Base-by-base conservation (phyloP, 306 rosid species). In the Cicer chorassanicum region DNA sequence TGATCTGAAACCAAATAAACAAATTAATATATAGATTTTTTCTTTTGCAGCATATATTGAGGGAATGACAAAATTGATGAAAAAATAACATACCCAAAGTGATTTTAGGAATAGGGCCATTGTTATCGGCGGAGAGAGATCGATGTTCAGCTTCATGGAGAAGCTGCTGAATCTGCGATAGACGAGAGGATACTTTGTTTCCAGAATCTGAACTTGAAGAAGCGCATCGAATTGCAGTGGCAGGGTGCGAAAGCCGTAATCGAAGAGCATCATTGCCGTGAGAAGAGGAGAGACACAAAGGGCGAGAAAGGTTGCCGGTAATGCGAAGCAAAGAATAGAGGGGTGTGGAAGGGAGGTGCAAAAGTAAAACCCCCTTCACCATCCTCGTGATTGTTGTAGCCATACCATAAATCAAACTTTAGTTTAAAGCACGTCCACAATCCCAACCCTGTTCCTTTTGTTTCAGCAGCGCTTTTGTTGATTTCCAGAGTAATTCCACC, bases 121-220 rank as follows among this genome's bases (percentile, higher is more conserved):
- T 64, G 68, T 82, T 43, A 65, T 44, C 90, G 4, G 87, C 86
- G 24, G 86, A 72, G 18, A 77, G 74, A 73, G 96, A 87, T 1
- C 96, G 90, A 38, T 88, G 86, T 84, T 93, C 97, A 4, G 98
- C 98, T 53, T 89, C 87, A 24, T 81, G 89, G 45, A 91, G 75
- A 53, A 91, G 95, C 48, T 94, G 87, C 65, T 91, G 90, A 59
- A 91, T 89, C 86, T 91, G 95, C 8, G 96, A 86, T 14, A 91
- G 76, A 21, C 98, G 93, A 83, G 98, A 36, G 12, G 98, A 83
- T 0, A 88, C 90, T 87, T 87, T 91, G 64, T 83, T 84, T 2
- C 73, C 78, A 19, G 82, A 39, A 12, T 73, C 82, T 13, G 90
- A 86, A 5, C 65, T 71, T 18, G 71, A 86, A 1, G 89, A 80